Percentiles rank a stretch among this genome's conserved stretches.
phyloP scores from a whole-genome alignment of 73 alveolate genomes.

The Blepharisma stoltei region DNA sequence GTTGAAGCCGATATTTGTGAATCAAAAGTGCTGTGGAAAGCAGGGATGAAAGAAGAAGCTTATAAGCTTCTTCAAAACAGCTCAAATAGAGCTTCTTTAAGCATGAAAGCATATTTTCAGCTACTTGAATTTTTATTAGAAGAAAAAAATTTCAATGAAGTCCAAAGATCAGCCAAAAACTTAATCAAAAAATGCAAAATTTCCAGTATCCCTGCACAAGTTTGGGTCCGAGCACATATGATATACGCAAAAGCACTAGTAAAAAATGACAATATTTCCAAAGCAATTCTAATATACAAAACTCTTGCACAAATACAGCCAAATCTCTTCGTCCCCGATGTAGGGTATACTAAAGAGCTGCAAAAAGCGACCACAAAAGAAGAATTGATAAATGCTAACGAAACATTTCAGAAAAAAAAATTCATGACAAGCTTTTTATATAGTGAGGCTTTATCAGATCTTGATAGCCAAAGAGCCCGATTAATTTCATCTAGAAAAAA shows the following conservation, averaged over 20 bases:
- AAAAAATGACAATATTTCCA: background rate
- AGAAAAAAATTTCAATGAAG: background rate
- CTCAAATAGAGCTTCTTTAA: background rate
- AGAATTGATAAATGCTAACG: background rate
- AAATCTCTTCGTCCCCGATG: conserved; percentile 12
- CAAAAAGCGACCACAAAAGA: conserved; percentile 8
- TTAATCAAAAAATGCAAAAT: background rate
- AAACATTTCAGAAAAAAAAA: background rate
- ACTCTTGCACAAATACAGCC: conserved; percentile 25
- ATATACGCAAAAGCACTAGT: conserved; percentile 18
- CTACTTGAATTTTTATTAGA: background rate
- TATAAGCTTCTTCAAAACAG: background rate
- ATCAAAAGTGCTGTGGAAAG: background rate
- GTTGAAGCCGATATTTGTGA: conserved; percentile 15
- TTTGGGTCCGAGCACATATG: conserved; percentile 16
- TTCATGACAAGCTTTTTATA: background rate
- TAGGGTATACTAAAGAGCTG: background rate
- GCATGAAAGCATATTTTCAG: background rate
- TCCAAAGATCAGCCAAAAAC: background rate
- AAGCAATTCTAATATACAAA: conserved; percentile 2
- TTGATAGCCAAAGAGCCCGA: conserved; percentile 2
- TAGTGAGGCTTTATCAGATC: background rate
- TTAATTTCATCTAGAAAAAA: background rate
- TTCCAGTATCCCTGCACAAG: background rate
- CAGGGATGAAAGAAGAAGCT: background rate